Base-by-base conservation (phyloP, 2,329 filamentous ascomycete genomes). In the Aspergillus viridinutans region DNA sequence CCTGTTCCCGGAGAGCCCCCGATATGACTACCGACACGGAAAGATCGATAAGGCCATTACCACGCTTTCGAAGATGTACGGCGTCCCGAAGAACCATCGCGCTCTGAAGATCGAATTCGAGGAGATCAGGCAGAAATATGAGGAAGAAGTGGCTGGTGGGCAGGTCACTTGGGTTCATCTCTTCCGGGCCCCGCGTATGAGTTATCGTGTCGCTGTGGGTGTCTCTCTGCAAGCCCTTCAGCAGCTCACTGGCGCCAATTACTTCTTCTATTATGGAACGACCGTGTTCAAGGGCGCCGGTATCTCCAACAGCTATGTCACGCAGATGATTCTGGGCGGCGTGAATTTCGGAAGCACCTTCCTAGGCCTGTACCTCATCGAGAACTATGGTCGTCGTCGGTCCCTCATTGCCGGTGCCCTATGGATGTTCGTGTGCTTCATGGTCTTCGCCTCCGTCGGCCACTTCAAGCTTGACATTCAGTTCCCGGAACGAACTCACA, bases 291-390 rank as follows among this genome's bases (percentile, higher is more conserved):
- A 81, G 54, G 83, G 85, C 1, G 85, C 87, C 3, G 86, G 85
- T 43, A 82, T 90, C 47, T 67, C 80, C 0, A 86, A 90, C 66
- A 83, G 83, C 7, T 86, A 85, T 60, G 76, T 83, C 52, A 85
- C 83, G 0, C 84, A 87, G 67, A 82, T 89, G 69, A 88, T 89
- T 54, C 77, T 88, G 1, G 78, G 78, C 20, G 83, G 81, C 5
- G 85, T 90, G 61, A 90, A 90, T 64, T 86, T 90, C 10, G 80
- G 76, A 52, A 82, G 80, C 62, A 89, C 87, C 0, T 84, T 90
- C 61, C 80, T 81, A 38, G 87, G 86, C 29, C 78, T 91, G 4
- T 90, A 84, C 61, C 78, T 90, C 23, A 86, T 90, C 0, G 86
- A 90, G 67, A 81, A 81, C 60, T 86, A 81, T 56, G 87, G 87